A percentile compares a stretch with the other conserved stretches of the same genome.
These are phyloP conservation scores for Sordariomycetes sp. DNA, from an alignment of 2,329 filamentous ascomycete genomes.

Conservation along the genomic window DNA sequence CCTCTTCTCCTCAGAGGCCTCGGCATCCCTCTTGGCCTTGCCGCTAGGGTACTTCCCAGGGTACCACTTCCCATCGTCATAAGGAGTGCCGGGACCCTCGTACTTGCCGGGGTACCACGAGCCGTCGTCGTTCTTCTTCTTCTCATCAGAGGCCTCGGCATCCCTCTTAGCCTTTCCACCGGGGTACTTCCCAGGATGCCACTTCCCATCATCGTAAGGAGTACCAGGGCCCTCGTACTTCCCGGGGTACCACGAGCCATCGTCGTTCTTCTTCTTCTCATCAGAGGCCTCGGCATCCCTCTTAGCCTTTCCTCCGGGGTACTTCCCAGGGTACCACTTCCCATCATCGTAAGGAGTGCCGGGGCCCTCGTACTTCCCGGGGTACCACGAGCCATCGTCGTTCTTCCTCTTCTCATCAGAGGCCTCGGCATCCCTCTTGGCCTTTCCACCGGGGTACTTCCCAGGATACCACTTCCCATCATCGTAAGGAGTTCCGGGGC, in stretches of 20 bases:
- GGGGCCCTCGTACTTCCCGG: conserved; percentile 7
- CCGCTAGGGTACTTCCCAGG: conserved; percentile 4
- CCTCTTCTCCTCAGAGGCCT: neutral
- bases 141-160: neutral
- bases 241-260: conserved; percentile 2
- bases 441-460: conserved; percentile 4
- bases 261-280: neutral
- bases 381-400: conserved; percentile 6
- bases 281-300: neutral
- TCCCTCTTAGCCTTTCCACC: neutral
- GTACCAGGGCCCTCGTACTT: conserved; percentile 7
- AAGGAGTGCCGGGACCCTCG: conserved; percentile 5
- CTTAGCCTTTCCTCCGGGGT: neutral
- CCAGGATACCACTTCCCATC: conserved; percentile 6
- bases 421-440: no score
- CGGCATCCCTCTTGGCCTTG: neutral
- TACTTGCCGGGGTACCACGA: conserved; percentile 6
- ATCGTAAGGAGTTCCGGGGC: conserved; percentile 4
- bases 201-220: neutral
- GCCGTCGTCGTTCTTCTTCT: conserved; percentile 3
- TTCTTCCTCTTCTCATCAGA: no score
- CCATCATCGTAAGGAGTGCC: conserved; percentile 6
- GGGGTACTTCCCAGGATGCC: neutral
- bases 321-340: neutral
- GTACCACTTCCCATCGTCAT: conserved; percentile 6